These are phyloP conservation scores for Verbena officinalis DNA, from an alignment of 257 asterid genomes.

Conservation along the genomic window DNA sequence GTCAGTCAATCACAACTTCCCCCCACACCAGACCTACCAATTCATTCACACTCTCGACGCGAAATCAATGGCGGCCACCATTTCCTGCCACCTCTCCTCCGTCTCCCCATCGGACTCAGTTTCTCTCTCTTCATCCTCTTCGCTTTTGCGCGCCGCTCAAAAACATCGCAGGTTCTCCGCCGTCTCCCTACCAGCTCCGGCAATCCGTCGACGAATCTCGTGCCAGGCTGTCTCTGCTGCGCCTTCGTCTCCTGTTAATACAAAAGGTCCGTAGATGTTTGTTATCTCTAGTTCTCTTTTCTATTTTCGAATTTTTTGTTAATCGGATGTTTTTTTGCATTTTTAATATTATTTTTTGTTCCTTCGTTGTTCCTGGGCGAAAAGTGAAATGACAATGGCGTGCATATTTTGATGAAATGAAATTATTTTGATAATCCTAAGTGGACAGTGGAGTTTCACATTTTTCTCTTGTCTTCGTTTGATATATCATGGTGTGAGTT, in stretches of 20 bases:
- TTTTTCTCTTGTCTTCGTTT: not conserved
- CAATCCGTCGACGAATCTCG: conserved; percentile 55
- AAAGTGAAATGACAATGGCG: not conserved
- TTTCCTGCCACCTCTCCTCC: conserved; percentile 52
- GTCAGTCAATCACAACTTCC: conserved; percentile 26
- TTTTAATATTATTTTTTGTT: not conserved
- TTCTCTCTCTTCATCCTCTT: conserved; percentile 55
- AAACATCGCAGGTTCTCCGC: conserved; percentile 35
- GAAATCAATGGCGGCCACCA: conserved; percentile 52
- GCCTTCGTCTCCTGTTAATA: conserved; percentile 46
- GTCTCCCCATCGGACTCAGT: conserved; percentile 45
- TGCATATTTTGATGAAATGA: not conserved
- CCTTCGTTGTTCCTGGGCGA: not conserved
- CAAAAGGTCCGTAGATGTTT: conserved; percentile 50
- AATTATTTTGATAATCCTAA: not conserved
- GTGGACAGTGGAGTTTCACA: not conserved
- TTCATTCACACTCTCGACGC: conserved; percentile 19
- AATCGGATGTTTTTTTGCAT: not conserved
- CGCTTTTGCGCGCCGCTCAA: conserved; percentile 38
- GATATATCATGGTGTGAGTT: conserved; percentile 1
- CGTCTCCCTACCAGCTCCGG: conserved; percentile 38
- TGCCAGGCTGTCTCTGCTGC: conserved; percentile 65
- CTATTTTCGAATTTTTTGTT: conserved; percentile 13
- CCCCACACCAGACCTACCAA: conserved; percentile 30
- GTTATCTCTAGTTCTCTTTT: not conserved